Evolutionary conservation across 257 asterid genomes (phyloP).

Genomic region (Cordia subcordata): DNA sequence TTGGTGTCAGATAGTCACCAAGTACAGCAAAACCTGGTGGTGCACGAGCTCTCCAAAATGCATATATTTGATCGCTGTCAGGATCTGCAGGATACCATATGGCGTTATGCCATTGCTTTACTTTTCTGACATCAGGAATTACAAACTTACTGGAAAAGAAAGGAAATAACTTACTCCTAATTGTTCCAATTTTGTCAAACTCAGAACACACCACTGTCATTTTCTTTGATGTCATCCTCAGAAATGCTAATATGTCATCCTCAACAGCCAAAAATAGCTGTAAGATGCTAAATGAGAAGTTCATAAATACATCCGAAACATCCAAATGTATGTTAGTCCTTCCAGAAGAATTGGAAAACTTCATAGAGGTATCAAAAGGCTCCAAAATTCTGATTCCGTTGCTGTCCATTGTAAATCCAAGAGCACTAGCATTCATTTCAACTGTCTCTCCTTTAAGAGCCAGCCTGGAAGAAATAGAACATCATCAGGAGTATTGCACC

Average conservation of each 20-base stretch:
- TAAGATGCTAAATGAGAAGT: constrained; percentile 87
- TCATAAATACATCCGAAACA: constrained; percentile 87
- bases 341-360: constrained; percentile 61
- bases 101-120: constrained; percentile 14
- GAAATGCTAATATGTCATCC: constrained; percentile 85
- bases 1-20: constrained; percentile 93
- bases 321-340: constrained; percentile 63
- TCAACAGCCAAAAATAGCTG: constrained; percentile 86
- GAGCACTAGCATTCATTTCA: constrained; percentile 64
- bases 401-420: constrained; percentile 93
- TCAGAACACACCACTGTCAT: constrained; percentile 80
- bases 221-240: constrained; percentile 79
- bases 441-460: constrained; percentile 63
- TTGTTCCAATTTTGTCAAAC: constrained; percentile 81
- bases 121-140: not conserved
- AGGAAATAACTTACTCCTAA: constrained; percentile 46
- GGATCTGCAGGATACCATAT: constrained; percentile 41
- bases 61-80: constrained; percentile 44
- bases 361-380: constrained; percentile 81
- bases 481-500: not conserved
- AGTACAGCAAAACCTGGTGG: constrained; percentile 92
- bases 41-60: constrained; percentile 97
- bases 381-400: constrained; percentile 90
- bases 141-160: constrained; percentile 6
- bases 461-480: constrained; percentile 54